Evolutionary conservation across 345 rosid species (phyloP).

Genomic region (Hibiscus tridactylites): DNA sequence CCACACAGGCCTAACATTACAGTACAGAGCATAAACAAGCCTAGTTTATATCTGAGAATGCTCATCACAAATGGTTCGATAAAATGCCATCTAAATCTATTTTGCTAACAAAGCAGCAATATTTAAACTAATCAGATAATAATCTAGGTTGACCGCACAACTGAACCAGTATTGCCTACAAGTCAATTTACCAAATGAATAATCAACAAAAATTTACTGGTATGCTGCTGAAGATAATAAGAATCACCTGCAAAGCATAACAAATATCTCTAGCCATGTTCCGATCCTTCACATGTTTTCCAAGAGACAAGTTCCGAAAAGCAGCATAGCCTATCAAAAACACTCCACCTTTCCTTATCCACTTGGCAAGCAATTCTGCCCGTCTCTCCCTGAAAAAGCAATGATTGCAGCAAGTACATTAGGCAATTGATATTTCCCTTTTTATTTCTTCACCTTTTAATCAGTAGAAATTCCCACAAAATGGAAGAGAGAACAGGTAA

Average conservation of each 20-base stretch:
- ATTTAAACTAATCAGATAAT: background rate
- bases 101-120: background rate
- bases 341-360: slow-evolving; percentile 91
- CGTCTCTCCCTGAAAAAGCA: slow-evolving; percentile 64
- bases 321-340: slow-evolving; percentile 86
- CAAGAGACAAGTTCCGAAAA: slow-evolving; percentile 85
- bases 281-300: slow-evolving; percentile 75
- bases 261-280: slow-evolving; percentile 60
- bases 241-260: slow-evolving; percentile 76
- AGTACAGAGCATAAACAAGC: too few relatives aligned
- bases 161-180: background rate
- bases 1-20: too few relatives aligned
- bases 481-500: background rate
- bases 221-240: background rate
- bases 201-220: background rate
- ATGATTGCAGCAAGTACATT: slow-evolving; percentile 18
- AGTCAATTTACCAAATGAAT: background rate
- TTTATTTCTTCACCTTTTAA: background rate
- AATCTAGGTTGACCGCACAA: background rate
- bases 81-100: background rate
- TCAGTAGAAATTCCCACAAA: background rate
- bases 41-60: background rate
- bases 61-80: background rate
- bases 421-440: slow-evolving; percentile 2
- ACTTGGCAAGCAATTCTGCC: slow-evolving; percentile 65